Evolutionary conservation across 495 filamentous ascomycete genomes (phyloP), one percentile per base, ranked within the genome.

Genomic region (Amphirosellinia nigrospora): DNA sequence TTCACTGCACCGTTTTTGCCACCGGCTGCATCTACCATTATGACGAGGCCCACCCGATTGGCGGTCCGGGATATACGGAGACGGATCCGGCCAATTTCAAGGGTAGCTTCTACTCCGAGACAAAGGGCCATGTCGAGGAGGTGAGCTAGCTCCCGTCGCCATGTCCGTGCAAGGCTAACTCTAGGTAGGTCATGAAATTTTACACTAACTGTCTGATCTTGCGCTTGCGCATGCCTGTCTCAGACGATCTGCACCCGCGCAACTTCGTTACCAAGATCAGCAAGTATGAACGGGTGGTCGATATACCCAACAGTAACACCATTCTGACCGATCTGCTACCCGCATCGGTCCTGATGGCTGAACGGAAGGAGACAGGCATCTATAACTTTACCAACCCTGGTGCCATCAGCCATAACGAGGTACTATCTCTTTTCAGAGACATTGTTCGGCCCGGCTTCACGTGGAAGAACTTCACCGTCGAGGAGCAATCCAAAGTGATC

Each of bases 371-470:
- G 56, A 83, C 81, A 43, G 89, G 89, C n/a, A 80, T 90, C 73
- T 89, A 89, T 79, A 90, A 91, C 80, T 86, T 90, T 80, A 91
- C 89, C 55, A 91, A 91, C 78, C 89, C 89, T 13, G 89, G 89
- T 28, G 87, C 87, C 64, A 90, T 90, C 71, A 88, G 86, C 38
- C 89, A 91, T 78, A 91, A 91, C 77, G 89, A 90, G 78, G 88
- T 90, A 34, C 80, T 90, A 43, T 69, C 80, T 8, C 79, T 91
- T 30, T 90, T 89, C 81, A 85, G 85, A 66, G 83, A 89, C 62
- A 85, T 89, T 72, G 84, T 90, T 43, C 83, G 88, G 16, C 89
- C 89, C 8, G 75, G 77, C 46, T 88, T 89, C 70, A 85, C 81
- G 39, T 91, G 89, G 89, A 86, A 87, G 82, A 90, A 91, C 78